Evolutionary conservation across 1,284 basidiomycete genomes (phyloP), one percentile per base, ranked within the genome.

Genomic region (Microbotryomycetes sp.): DNA sequence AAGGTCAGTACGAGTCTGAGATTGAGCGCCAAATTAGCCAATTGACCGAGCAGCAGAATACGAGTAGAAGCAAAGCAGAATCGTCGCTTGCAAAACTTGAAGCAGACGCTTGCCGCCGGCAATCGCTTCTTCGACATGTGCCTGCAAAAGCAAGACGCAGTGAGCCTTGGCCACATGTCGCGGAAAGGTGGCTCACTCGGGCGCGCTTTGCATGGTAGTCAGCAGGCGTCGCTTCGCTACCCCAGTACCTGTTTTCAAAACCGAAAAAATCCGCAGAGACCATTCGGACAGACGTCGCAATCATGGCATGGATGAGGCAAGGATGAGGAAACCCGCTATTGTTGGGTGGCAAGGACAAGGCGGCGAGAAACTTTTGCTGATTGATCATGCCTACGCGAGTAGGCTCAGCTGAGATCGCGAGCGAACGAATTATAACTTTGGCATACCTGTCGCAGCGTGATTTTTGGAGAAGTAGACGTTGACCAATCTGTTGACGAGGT

Each of bases 61-160:
- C 67, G 88, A 87, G 75, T 87, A 90, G 87, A 88, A 90, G 2
- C 85, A 88, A 28, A 91, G 80, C 27, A 91, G 78, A 63, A 85
- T 85, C 70, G 87, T 88, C 2, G 88, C 88, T 73, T 91, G 88
- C 79, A 89, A 82, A 16, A 89, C 86, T 23, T 82, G 81, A 71
- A 91, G 87, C 62, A 90, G 88, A 70, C 29, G 23, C 73, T 85
- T 82, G 30, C 88, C 89, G 50, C 81, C 85, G n/a, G 83, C 83
- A 84, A 90, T 87, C 16, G 87, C 89, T 67, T 81, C 82, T 74
- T 89, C 88, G 59, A 90, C 89, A 71, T 87, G 88, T 51, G 83
- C 81, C 18, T 88, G 81, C n/a, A 86, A 87, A 75, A 30, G 31
- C 46, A 29, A 23, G 29, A 13, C 16, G 31, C n/a, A 29, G n/a